phyloP scores from a whole-genome alignment of 768 basidiomycete species.

The Saitozyma sp. region DNA sequence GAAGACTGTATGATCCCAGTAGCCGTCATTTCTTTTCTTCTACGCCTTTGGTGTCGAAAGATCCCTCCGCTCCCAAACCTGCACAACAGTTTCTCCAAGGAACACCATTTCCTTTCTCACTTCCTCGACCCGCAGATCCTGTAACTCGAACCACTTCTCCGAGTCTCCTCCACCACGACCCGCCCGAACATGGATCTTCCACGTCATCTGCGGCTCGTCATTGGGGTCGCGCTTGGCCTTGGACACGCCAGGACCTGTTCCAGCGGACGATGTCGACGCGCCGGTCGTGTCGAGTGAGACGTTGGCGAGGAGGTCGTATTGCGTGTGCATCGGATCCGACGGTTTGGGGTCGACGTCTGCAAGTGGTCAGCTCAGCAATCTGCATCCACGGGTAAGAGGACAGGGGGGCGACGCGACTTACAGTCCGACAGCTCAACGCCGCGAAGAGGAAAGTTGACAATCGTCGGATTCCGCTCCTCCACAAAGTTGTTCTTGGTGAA shows the following conservation, averaged over 20 bases:
- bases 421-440: slow-evolving; percentile 92
- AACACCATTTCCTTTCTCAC: slow-evolving; percentile 98
- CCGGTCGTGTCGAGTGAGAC: slow-evolving; percentile 92
- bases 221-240: slow-evolving; percentile 33
- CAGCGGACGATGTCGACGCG: slow-evolving; percentile 71
- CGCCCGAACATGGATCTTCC: slow-evolving; percentile 63
- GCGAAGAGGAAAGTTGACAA: slow-evolving; percentile 92
- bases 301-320: slow-evolving; percentile 94
- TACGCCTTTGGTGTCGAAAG: slow-evolving; percentile 20
- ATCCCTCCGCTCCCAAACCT: slow-evolving; percentile 60
- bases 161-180: slow-evolving; percentile 68
- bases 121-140: slow-evolving; percentile 94
- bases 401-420: slow-evolving; percentile 56
- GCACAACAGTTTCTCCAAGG: slow-evolving; percentile 91
- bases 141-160: slow-evolving; percentile 95
- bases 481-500: slow-evolving; percentile 96
- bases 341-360: slow-evolving; percentile 73
- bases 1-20: too few species aligned
- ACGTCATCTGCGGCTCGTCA: slow-evolving; percentile 79
- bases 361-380: slow-evolving; percentile 5
- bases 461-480: slow-evolving; percentile 98
- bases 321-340: slow-evolving; percentile 61
- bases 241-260: slow-evolving; percentile 39
- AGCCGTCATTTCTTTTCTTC: too few species aligned
- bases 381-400: neutral